Percentiles rank a stretch among this genome's conserved stretches.
Evolutionary conservation across 441 rosid genomes (phyloP).

Genomic region (Eruca vesicaria): DNA sequence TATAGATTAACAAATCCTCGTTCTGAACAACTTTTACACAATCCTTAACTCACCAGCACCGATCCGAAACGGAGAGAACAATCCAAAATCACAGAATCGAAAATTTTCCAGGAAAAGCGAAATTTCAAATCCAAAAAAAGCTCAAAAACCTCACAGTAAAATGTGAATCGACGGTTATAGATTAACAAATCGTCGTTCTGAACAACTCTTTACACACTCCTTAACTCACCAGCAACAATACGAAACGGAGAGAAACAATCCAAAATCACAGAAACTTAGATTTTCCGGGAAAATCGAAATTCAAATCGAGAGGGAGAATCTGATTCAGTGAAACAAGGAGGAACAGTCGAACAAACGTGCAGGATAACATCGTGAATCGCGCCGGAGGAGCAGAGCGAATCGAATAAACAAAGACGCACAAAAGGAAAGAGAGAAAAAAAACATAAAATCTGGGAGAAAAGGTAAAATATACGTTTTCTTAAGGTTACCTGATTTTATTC

Average conservation of each 20-base stretch:
- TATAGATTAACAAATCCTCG: slow-evolving; percentile 8
- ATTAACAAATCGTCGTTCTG: background rate
- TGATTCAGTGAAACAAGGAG: background rate
- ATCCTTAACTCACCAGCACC: no score
- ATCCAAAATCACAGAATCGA: no score
- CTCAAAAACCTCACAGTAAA: no score
- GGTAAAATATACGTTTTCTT: background rate
- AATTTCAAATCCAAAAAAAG: no score
- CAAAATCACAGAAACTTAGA: background rate
- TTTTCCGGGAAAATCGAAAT: slow-evolving; percentile 18
- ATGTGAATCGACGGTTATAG: no score
- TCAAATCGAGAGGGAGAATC: slow-evolving; percentile 24
- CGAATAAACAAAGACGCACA: slow-evolving; percentile 29
- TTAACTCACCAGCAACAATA: background rate
- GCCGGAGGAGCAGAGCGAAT: background rate
- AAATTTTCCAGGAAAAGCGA: no score
- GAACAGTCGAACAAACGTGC: slow-evolving; percentile 21
- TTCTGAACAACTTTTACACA: no score
- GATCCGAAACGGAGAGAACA: no score
- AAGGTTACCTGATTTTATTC: slow-evolving; percentile 7
- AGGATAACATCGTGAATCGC: slow-evolving; percentile 28
- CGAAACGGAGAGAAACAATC: background rate
- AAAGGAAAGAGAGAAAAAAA: slow-evolving; percentile 1
- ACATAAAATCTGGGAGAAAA: slow-evolving; percentile 18
- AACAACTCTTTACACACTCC: background rate